phyloP scores from a whole-genome alignment of 148 eudicot species.

The Camellia sinensis region DNA sequence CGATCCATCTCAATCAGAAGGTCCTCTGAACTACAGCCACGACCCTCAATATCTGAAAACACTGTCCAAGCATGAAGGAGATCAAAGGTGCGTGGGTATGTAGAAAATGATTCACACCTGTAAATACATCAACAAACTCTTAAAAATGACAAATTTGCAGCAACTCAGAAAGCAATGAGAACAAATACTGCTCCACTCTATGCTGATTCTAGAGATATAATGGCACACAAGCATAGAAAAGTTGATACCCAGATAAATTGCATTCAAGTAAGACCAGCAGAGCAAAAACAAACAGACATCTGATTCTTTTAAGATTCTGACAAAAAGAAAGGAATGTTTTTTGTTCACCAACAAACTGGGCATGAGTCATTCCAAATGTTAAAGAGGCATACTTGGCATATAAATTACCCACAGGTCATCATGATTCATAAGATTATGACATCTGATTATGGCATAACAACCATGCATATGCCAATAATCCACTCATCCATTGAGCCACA shows the following conservation, averaged over 20 bases:
- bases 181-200: neutral
- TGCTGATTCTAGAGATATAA: neutral
- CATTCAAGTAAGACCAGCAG: neutral
- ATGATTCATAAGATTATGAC: neutral
- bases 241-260: neutral
- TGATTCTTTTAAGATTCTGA: too few species aligned
- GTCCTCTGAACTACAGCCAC: slow-evolving; percentile 67
- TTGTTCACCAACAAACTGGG: neutral
- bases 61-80: slow-evolving; percentile 74
- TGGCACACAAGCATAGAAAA: neutral
- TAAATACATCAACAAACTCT: neutral
- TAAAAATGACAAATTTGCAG: neutral
- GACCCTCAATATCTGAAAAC: slow-evolving; percentile 48
- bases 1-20: slow-evolving; percentile 76
- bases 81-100: slow-evolving; percentile 80
- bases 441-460: neutral
- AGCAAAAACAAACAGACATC: neutral
- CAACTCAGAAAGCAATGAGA: neutral
- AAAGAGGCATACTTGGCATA: neutral
- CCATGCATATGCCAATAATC: neutral
- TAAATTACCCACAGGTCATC: neutral
- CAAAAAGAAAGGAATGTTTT: too few species aligned
- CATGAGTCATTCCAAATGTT: neutral
- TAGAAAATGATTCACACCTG: slow-evolving; percentile 83
- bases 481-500: neutral